Conservation (phyloP, 2,329 filamentous ascomycete species). For the Claviceps lovelessii region DNA sequence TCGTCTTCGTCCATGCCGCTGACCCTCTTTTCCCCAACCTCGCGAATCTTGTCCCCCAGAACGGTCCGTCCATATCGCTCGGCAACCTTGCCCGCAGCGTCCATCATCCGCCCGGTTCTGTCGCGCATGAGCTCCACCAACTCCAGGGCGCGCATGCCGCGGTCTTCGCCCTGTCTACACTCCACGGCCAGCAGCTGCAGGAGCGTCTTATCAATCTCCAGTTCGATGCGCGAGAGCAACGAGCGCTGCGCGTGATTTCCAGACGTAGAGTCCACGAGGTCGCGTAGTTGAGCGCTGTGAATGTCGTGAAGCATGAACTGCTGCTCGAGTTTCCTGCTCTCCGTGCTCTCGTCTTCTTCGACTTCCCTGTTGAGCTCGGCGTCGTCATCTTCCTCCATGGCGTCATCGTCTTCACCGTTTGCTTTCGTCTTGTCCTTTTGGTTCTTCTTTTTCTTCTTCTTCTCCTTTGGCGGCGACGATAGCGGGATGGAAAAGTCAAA, state of each 20-base stretch:
- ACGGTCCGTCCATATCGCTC: conserved; percentile 68
- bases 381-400: conserved; percentile 19
- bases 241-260: conserved; percentile 44
- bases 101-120: conserved; percentile 73
- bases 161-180: conserved; percentile 83
- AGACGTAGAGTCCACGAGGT: conserved; percentile 55
- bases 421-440: conserved; percentile 11
- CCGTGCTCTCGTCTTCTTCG: conserved; percentile 20
- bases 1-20: conserved; percentile 44
- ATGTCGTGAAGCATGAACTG: conserved; percentile 62
- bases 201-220: conserved; percentile 80
- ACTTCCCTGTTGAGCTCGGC: conserved; percentile 15
- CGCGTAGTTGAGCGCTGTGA: conserved; percentile 58
- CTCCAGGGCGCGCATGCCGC: conserved; percentile 88
- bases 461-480: conserved; percentile 32
- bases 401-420: conserved; percentile 20
- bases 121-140: conserved; percentile 78
- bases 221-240: conserved; percentile 55
- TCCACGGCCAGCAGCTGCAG: conserved; percentile 80
- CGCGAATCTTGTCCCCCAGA: conserved; percentile 79
- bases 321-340: conserved; percentile 60
- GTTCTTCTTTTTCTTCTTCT: conserved; percentile 21
- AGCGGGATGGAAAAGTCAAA: conserved; percentile 86
- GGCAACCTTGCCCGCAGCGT: conserved; percentile 81
- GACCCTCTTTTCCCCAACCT: conserved; percentile 59